Evolutionary conservation across 345 rosid genomes (phyloP).

Genomic region (Raphanus sativus): DNA sequence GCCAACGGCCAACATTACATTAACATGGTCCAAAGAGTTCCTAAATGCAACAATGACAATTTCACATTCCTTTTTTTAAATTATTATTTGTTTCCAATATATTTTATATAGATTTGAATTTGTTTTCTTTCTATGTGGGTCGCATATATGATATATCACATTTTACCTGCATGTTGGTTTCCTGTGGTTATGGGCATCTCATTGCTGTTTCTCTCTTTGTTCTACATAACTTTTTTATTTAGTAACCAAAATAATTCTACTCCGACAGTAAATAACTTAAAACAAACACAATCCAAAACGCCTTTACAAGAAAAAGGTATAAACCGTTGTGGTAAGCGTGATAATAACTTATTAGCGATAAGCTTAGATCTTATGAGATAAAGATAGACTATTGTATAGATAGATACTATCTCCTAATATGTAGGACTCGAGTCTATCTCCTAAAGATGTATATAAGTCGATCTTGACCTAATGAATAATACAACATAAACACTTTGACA

Average conservation of each 20-base stretch:
- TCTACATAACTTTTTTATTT: not conserved
- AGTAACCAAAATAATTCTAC: not conserved
- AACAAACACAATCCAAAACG: not conserved
- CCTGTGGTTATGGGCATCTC: conserved; percentile 15
- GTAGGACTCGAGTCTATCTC: no score
- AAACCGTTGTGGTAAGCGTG: conserved; percentile 11
- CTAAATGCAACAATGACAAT: conserved; percentile 27
- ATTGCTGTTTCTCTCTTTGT: not conserved
- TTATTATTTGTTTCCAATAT: not conserved
- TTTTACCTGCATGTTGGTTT: not conserved
- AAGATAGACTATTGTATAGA: no score
- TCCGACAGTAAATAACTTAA: conserved; percentile 12
- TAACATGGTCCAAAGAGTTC: conserved; percentile 29
- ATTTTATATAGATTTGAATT: not conserved
- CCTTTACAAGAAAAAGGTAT: not conserved
- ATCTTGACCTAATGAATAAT: no score
- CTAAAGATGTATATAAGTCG: no score
- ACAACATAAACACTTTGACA: no score
- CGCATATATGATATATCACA: not conserved
- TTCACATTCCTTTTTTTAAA: conserved; percentile 4
- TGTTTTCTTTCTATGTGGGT: not conserved
- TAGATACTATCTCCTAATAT: no score
- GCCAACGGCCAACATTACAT: conserved; percentile 24
- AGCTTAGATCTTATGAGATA: no score
- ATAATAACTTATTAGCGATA: not conserved